Evolutionary conservation across 495 filamentous ascomycete genomes (phyloP).

Genomic region (Hypoxylon crocopeplum): DNA sequence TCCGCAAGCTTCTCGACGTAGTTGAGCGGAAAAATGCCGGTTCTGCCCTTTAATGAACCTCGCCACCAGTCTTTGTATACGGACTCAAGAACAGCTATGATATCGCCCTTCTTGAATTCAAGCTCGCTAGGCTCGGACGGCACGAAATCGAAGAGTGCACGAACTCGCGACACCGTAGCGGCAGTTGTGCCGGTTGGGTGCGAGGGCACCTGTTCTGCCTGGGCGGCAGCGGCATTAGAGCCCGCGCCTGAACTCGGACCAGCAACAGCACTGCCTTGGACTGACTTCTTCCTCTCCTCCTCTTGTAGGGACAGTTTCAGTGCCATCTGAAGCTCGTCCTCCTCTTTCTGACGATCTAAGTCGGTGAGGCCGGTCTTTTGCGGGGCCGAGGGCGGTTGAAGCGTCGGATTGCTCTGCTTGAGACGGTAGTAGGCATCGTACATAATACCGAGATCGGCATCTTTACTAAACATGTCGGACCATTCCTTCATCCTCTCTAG

Average conservation of each 20-base stretch:
- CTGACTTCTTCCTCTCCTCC: slow-evolving; percentile 60
- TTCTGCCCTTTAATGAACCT: slow-evolving; percentile 90
- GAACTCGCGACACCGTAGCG: slow-evolving; percentile 94
- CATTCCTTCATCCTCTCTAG: slow-evolving; percentile 95
- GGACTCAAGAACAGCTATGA: slow-evolving; percentile 95
- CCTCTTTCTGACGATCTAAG: slow-evolving; percentile 90
- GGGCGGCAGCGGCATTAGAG: slow-evolving; percentile 31
- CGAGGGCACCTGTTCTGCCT: slow-evolving; percentile 42
- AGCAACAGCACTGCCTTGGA: slow-evolving; percentile 33
- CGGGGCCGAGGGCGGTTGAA: slow-evolving; percentile 91
- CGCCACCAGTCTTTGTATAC: slow-evolving; percentile 99
- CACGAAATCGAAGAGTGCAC: slow-evolving; percentile 92
- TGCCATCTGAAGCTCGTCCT: slow-evolving; percentile 97
- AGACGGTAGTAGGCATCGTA: slow-evolving; percentile 91
- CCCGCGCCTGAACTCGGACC: slow-evolving; percentile 43
- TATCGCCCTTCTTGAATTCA: slow-evolving; percentile 94
- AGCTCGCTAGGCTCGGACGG: slow-evolving; percentile 94
- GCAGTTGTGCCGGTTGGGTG: slow-evolving; percentile 77
- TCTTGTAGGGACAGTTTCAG: slow-evolving; percentile 91
- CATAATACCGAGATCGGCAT: slow-evolving; percentile 97
- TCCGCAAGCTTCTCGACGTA: slow-evolving; percentile 98
- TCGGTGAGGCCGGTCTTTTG: slow-evolving; percentile 90
- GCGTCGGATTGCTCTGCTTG: slow-evolving; percentile 83
- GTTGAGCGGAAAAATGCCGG: slow-evolving; percentile 97
- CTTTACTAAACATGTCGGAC: slow-evolving; percentile 89